Conservation (phyloP, 768 basidiomycete species). For the Auricularia auricula-judae region DNA sequence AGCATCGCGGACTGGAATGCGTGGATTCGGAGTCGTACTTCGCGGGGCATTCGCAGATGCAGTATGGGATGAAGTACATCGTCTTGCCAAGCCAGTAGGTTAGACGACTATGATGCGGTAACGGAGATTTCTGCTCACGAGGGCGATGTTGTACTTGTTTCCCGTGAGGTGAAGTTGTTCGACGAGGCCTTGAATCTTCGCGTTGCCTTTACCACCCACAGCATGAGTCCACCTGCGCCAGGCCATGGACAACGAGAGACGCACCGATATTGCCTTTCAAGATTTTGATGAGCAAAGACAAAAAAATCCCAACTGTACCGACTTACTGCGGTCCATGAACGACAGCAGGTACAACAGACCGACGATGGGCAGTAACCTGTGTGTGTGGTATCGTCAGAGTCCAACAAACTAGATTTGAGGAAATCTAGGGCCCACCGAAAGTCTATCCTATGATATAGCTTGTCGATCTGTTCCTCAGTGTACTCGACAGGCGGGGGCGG, state of each 20-base stretch:
- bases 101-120: not conserved
- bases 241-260: no score
- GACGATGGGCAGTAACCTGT: slow-evolving; percentile 41
- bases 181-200: slow-evolving; percentile 50
- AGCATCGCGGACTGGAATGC: no score
- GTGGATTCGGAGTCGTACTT: slow-evolving; percentile 33
- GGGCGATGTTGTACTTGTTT: slow-evolving; percentile 53
- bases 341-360: slow-evolving; percentile 50
- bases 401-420: no score
- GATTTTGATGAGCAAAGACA: not conserved
- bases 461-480: slow-evolving; percentile 38
- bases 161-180: slow-evolving; percentile 45
- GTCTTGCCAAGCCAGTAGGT: slow-evolving; percentile 28
- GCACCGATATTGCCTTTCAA: slow-evolving; percentile 45
- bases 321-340: slow-evolving; percentile 51
- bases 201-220: slow-evolving; percentile 33
- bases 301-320: not conserved
- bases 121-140: slow-evolving; percentile 28
- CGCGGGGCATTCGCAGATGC: slow-evolving; percentile 51
- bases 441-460: slow-evolving; percentile 49
- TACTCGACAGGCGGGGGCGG: slow-evolving; percentile 29
- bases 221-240: no score
- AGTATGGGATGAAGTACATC: slow-evolving; percentile 51
- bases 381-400: no score
- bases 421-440: slow-evolving; percentile 15